Evolutionary conservation across 768 basidiomycete genomes (phyloP), one percentile per base, ranked within the genome.

Genomic region (Agrocybe pediades): DNA sequence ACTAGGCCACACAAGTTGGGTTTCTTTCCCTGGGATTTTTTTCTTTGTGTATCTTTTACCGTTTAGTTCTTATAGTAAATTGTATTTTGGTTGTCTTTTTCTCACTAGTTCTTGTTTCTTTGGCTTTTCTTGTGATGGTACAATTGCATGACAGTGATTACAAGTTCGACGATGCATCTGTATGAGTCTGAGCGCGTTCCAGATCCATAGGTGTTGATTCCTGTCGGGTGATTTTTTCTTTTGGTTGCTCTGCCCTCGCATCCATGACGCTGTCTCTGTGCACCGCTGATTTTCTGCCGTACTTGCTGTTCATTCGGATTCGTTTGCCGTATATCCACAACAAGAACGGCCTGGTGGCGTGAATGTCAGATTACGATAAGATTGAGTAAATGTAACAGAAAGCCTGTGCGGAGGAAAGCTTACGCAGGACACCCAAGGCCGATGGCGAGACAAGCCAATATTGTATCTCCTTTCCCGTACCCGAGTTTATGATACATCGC

Each of bases 401-500:
- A n/a, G n/a, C n/a, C n/a, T n/a, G n/a, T n/a, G n/a, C n/a, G n/a
- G n/a, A n/a, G n/a, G 21, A 53, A n/a, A 3, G 75, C 72, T 49
- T 67, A 80, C 80, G 77, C 75, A 51, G 87, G 87, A 56, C 82
- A 81, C 15, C 87, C 87, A 9, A 90, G 65, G 1, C 67, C 76
- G 47, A 90, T 81, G 1, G 85, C 74, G 1, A 79, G 58, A 9
- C 64, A 76, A 0, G 88, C 88, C 5, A 92, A 73, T 2, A 91
- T 74, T 0, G 88, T 86, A 57, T 84, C 69, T 4, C 86, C 87
- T 55, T 84, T 86, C 0, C 88, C 90, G 49, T 85, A 86, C 3
- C 88, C 90, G 0, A 91, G 72, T n/a, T 72, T 70, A 0, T 72
- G 65, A 66, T 81, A 90, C 82, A 91, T 87, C 26, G 78, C 72